A percentile compares a stretch with the other conserved stretches of the same genome.
These are phyloP conservation scores for Aspergillus baeticus DNA, from an alignment of 495 filamentous ascomycete species.

Conservation along the genomic window DNA sequence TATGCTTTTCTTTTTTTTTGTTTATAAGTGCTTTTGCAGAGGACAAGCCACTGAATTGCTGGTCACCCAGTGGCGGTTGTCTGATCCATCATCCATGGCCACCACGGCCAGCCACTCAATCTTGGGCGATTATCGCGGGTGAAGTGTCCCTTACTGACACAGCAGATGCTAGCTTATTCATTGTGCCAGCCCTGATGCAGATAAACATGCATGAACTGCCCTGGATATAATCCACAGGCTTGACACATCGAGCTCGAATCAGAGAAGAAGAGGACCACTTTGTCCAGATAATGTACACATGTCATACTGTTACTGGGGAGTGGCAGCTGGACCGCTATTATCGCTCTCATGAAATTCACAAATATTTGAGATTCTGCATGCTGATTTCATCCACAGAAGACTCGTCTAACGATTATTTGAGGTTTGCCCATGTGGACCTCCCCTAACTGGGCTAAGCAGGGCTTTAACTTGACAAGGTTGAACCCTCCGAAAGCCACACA, in stretches of 20 bases:
- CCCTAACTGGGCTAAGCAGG: slow-evolving; percentile 24
- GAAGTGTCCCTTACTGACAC: slow-evolving; percentile 1
- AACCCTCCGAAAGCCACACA: neutral
- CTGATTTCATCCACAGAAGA: slow-evolving; percentile 19
- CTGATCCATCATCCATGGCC: neutral
- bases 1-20: neutral
- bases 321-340: too few species aligned
- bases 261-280: neutral
- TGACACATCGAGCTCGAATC: neutral
- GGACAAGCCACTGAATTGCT: neutral
- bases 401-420: slow-evolving; percentile 25
- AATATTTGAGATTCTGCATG: neutral
- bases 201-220: slow-evolving; percentile 12
- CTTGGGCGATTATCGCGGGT: neutral
- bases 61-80: neutral
- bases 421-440: slow-evolving; percentile 20
- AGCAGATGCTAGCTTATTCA: slow-evolving; percentile 9
- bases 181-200: neutral
- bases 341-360: too few species aligned
- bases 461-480: neutral
- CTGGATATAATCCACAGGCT: slow-evolving; percentile 2
- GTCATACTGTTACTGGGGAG: slow-evolving; percentile 6
- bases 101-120: neutral
- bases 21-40: neutral
- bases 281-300: slow-evolving; percentile 5